Evolutionary conservation across 768 basidiomycete species (phyloP).

Genomic region (Porpolomopsis calyptriformis): DNA sequence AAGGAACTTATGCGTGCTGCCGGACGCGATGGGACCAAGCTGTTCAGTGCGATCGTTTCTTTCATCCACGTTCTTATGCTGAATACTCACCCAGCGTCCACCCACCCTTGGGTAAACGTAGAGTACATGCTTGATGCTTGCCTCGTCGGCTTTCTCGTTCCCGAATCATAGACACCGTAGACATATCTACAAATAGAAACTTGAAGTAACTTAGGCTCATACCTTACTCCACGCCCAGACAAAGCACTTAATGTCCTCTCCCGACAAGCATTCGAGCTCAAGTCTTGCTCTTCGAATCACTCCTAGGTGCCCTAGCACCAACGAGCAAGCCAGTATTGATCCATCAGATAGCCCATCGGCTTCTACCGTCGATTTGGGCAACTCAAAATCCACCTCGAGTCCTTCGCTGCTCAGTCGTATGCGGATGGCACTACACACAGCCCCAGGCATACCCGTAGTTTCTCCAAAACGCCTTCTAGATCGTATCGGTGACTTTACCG

Average conservation of each 20-base stretch:
- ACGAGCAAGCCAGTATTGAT: no score
- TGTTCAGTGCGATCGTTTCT: slow-evolving; percentile 62
- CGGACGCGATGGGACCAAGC: slow-evolving; percentile 86
- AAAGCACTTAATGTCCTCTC: no score
- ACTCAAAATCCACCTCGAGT: not conserved
- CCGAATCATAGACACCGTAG: slow-evolving; percentile 47
- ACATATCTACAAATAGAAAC: slow-evolving; percentile 3
- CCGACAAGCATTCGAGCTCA: no score
- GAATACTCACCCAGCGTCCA: slow-evolving; percentile 46
- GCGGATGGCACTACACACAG: not conserved
- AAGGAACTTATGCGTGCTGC: slow-evolving; percentile 91
- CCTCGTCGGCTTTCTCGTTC: slow-evolving; percentile 80
- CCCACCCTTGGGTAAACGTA: slow-evolving; percentile 95
- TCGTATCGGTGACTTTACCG: not conserved
- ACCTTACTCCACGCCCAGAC: no score
- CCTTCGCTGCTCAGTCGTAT: slow-evolving; percentile 2
- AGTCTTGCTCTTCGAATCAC: no score
- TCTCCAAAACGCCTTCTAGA: not conserved
- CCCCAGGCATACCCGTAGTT: not conserved
- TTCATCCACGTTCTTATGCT: not conserved
- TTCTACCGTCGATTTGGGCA: no score
- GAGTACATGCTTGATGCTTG: slow-evolving; percentile 94
- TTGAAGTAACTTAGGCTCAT: no score
- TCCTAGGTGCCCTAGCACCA: no score
- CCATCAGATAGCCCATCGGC: not conserved